A percentile compares a stretch with the other conserved stretches of the same genome.
Evolutionary conservation across 345 rosid genomes (phyloP).

Genomic region (Geranium rotundifolium): DNA sequence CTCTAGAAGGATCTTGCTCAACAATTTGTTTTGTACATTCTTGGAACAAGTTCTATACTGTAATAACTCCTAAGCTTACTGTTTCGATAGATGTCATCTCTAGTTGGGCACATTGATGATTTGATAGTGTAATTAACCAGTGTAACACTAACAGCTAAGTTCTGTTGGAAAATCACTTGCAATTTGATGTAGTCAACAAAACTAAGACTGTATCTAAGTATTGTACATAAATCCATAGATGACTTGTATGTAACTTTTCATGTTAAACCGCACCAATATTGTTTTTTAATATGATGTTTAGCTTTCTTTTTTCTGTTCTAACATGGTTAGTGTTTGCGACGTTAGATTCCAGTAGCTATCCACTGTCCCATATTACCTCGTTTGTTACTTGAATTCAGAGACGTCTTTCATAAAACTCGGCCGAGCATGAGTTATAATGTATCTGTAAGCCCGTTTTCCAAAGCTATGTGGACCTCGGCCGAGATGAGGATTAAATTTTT

Average conservation of each 20-base stretch:
- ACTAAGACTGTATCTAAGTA: too few relatives aligned
- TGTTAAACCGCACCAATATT: too few relatives aligned
- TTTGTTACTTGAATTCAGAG: background rate
- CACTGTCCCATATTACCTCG: background rate
- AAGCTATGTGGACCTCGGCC: too few relatives aligned
- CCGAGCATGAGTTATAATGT: background rate
- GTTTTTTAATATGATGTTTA: background rate
- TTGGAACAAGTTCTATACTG: background rate
- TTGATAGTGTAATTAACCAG: too few relatives aligned
- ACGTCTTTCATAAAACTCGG: background rate
- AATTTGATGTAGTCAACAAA: too few relatives aligned
- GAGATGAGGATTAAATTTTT: too few relatives aligned
- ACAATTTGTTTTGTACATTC: background rate
- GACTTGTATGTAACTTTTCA: too few relatives aligned
- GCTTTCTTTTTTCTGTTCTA: background rate
- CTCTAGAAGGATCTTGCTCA: background rate
- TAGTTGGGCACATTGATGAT: too few relatives aligned
- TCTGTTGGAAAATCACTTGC: too few relatives aligned
- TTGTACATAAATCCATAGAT: too few relatives aligned
- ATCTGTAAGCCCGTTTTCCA: constrained; percentile 5
- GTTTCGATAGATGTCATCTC: background rate
- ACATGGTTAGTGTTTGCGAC: background rate
- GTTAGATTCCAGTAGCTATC: constrained; percentile 1
- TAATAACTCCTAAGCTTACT: background rate
- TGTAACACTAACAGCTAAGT: too few relatives aligned